Percentiles rank a stretch among this genome's conserved stretches.
Conservation (phyloP, 179 eudicot species). For the Vitellaria paradoxa region DNA sequence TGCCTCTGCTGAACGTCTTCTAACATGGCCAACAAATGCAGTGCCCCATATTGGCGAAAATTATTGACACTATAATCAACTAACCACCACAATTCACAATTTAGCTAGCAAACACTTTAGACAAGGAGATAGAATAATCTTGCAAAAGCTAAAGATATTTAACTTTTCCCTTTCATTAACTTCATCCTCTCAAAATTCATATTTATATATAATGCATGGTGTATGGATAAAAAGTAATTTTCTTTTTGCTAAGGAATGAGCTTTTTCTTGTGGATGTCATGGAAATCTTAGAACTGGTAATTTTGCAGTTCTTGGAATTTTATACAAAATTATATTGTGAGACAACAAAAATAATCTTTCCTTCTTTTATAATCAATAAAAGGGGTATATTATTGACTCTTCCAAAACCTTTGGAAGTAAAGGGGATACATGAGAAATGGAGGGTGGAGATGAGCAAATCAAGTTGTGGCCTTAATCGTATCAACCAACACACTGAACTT, state of each 20-base stretch:
- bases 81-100: not conserved
- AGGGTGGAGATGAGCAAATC: not conserved
- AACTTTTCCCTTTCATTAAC: not conserved
- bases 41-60: not conserved
- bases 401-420: not conserved
- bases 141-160: not conserved
- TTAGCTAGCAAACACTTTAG: not conserved
- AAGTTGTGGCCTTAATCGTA: not conserved
- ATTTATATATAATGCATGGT: not conserved
- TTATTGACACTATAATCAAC: not conserved
- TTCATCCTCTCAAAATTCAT: not conserved
- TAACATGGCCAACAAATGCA: no score
- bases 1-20: no score
- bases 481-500: not conserved
- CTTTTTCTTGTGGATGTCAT: not conserved
- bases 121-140: not conserved
- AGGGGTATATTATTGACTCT: no score
- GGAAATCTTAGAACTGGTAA: not conserved
- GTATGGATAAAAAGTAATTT: not conserved
- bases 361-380: not conserved
- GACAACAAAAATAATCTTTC: not conserved
- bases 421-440: not conserved
- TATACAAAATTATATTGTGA: not conserved
- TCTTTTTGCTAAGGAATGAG: not conserved
- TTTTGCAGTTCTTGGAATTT: not conserved